Evolutionary conservation across 441 rosid species (phyloP).

Genomic region (Adansonia madagascariensis): DNA sequence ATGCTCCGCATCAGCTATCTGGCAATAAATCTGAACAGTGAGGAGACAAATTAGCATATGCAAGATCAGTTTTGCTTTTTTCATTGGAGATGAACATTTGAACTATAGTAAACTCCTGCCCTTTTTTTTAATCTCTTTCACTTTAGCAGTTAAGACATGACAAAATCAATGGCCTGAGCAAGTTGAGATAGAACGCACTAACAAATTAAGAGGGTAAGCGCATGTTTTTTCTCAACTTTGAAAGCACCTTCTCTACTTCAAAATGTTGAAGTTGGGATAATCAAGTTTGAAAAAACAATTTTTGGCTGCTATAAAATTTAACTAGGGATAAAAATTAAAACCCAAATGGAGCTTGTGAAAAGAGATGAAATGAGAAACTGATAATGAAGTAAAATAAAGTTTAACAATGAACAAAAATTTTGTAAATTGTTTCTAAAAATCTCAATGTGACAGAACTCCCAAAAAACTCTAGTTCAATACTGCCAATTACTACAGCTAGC

Average conservation of each 20-base stretch:
- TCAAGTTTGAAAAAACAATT: not conserved
- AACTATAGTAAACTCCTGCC: conserved; percentile 1
- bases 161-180: conserved; percentile 23
- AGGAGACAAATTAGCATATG: conserved; percentile 32
- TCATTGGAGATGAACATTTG: conserved; percentile 19
- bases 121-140: conserved; percentile 4
- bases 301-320: not conserved
- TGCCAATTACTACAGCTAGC: not conserved
- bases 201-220: conserved; percentile 12
- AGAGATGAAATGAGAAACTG: not conserved
- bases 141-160: conserved; percentile 26
- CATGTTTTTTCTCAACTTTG: not conserved
- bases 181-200: conserved; percentile 35
- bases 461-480: not conserved
- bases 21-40: conserved; percentile 22
- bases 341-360: not conserved
- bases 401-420: not conserved
- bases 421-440: not conserved
- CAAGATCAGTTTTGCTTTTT: conserved; percentile 18
- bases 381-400: not conserved
- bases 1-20: conserved; percentile 32
- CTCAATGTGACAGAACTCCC: not conserved
- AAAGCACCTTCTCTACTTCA: not conserved
- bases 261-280: not conserved
- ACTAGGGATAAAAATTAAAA: not conserved